Conservation (phyloP, 2,329 filamentous ascomycete genomes). For the Aureobasidium sp. region DNA sequence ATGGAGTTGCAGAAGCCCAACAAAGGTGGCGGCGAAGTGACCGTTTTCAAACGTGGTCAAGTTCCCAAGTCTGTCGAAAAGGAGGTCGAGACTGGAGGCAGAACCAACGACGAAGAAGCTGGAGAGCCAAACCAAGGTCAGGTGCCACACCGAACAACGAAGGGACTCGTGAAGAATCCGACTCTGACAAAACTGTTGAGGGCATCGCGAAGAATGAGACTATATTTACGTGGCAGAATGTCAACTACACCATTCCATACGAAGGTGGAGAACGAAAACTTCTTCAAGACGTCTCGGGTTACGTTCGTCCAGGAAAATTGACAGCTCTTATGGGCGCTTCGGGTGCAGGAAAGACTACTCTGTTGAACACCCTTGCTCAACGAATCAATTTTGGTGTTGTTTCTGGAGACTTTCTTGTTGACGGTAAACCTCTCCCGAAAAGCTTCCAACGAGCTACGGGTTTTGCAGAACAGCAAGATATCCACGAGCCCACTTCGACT, state of each 20-base stretch:
- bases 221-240: constrained; percentile 46
- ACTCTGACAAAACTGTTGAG: constrained; percentile 41
- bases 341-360: constrained; percentile 76
- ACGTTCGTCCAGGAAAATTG: constrained; percentile 41
- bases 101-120: constrained; percentile 45
- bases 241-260: constrained; percentile 44
- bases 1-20: constrained; percentile 44
- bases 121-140: constrained; percentile 19
- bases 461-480: constrained; percentile 58
- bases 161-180: constrained; percentile 18
- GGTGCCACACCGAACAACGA: background rate
- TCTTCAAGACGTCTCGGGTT: constrained; percentile 41
- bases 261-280: constrained; percentile 38
- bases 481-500: constrained; percentile 54
- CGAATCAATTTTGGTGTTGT: constrained; percentile 59
- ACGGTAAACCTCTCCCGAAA: constrained; percentile 45
- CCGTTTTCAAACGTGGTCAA: constrained; percentile 29
- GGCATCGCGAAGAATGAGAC: constrained; percentile 35
- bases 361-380: constrained; percentile 66
- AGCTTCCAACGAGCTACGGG: constrained; percentile 57
- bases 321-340: constrained; percentile 47
- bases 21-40: constrained; percentile 51
- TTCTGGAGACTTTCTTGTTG: constrained; percentile 53
- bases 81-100: constrained; percentile 34
- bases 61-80: constrained; percentile 26